Evolutionary conservation across 2,329 filamentous ascomycete genomes (phyloP).

Genomic region (Cadophora gregata): DNA sequence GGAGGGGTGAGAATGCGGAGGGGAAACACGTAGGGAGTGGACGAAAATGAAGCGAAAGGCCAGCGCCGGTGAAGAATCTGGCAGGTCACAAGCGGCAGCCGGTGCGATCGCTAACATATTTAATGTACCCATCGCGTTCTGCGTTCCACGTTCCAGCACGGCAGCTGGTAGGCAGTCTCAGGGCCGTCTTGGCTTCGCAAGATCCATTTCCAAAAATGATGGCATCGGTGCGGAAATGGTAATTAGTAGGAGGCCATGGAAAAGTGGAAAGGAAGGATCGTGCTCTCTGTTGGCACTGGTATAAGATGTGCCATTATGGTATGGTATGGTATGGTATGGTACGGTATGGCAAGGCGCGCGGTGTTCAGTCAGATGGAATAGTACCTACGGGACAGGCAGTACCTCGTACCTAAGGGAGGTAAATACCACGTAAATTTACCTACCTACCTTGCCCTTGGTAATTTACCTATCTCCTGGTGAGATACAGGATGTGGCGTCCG

Average conservation of each 20-base stretch:
- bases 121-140: no score
- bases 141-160: background rate
- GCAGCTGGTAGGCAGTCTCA: background rate
- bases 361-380: no score
- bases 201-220: background rate
- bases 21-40: background rate
- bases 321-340: background rate
- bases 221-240: background rate
- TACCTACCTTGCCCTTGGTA: no score
- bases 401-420: no score
- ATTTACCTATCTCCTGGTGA: no score
- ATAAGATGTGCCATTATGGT: background rate
- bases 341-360: background rate
- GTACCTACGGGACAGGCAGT: no score
- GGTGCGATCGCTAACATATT: background rate
- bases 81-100: slow-evolving; percentile 13
- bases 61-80: background rate
- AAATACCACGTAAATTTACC: no score
- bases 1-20: background rate
- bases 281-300: slow-evolving; percentile 4
- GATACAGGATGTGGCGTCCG: background rate
- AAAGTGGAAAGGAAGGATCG: slow-evolving; percentile 5
- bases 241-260: background rate
- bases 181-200: background rate
- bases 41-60: background rate